Percentiles rank a stretch among this genome's conserved stretches.
Conservation (phyloP, 192 early-diverging fungal genomes). For the Backusella parvicylindrica region DNA sequence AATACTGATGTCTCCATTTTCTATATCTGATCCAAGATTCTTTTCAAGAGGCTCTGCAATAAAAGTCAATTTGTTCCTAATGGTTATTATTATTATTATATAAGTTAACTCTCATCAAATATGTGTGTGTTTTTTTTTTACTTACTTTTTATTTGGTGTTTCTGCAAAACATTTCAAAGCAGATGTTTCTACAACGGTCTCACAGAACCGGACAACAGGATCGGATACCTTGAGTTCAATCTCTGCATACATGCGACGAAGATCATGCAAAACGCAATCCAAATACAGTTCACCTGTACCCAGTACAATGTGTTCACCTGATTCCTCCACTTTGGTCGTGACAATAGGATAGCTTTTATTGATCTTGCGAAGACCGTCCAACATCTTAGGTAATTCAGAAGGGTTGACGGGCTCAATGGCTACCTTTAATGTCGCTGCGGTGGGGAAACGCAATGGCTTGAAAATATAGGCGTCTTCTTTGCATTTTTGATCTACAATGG, state of each 20-base stretch:
- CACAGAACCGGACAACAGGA: conserved; percentile 93
- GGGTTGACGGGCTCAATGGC: conserved; percentile 98
- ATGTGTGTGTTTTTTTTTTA: neutral
- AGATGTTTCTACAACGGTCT: conserved; percentile 94
- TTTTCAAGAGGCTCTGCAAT: conserved; percentile 93
- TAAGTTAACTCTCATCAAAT: too few species aligned
- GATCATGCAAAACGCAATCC: conserved; percentile 95
- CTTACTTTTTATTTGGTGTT: conserved; percentile 96
- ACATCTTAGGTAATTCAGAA: conserved; percentile 96
- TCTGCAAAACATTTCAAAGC: conserved; percentile 94
- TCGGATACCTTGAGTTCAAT: conserved; percentile 99
- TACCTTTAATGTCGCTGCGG: conserved; percentile 86
- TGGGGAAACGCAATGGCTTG: conserved; percentile 77
- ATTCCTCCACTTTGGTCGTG: conserved; percentile 89
- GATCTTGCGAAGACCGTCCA: conserved; percentile 94
- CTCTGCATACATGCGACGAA: conserved; percentile 89
- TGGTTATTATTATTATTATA: too few species aligned
- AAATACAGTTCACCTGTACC: conserved; percentile 96
- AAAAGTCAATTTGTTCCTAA: conserved; percentile 92
- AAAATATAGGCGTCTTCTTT: conserved; percentile 82
- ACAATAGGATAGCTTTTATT: conserved; percentile 93
- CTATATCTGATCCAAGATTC: conserved; percentile 91
- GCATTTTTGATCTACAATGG: conserved; percentile 67
- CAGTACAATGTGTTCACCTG: conserved; percentile 93
- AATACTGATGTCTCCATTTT: conserved; percentile 65